Base-by-base conservation (phyloP, 139 green algal genomes). In the Microglena sp. region DNA sequence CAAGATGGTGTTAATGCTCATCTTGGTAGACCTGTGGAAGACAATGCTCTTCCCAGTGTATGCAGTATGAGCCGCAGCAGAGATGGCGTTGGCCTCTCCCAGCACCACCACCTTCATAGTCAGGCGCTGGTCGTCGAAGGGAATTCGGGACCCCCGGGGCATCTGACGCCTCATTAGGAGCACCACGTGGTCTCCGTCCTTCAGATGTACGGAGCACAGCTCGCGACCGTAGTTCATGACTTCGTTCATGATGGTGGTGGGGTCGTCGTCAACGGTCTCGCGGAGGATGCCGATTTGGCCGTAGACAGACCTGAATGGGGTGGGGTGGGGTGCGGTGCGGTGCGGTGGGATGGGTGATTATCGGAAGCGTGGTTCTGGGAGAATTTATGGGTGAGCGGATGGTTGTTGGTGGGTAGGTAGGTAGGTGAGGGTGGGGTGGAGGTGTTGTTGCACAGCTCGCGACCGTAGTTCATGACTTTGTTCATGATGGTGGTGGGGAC, bases 1-100 rank as follows among this genome's bases (percentile, higher is more conserved):
- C 50, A 82, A 60, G 36, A 85, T 74, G 5, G 78, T 85, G 67
- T 85, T 74, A 65, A 85, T 62, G n/a, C 74, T 66, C 2, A 82
- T 66, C 72, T 85, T 85, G 30, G 78, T 85, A 33, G 72, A 79
- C 45, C 66, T 60, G 66, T 72, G 66, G 57, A 66, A 72, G 7
- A 72, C 26, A 26, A 72, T 72, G 55, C 55, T 62, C 55, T 62
- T 62, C 11, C 55, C 55, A 34, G 55, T 29, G 60, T 70, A 70
- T 21, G 45, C 64, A 2, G 64, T 70, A 33, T 62, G 33, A 6
- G 8, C 60, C 60, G n/a, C n/a, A n/a, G n/a, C n/a, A n/a, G n/a
- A n/a, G n/a, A n/a, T n/a, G n/a, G n/a, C n/a, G n/a, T n/a, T n/a
- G n/a, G n/a, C n/a, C n/a, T n/a, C n/a, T 33, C 74, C 74, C 32